Percentiles rank a stretch among this genome's conserved stretches.
These are phyloP conservation scores for Chaetomiaceae sp. DNA, from an alignment of 2,329 filamentous ascomycete species.

Conservation along the genomic window DNA sequence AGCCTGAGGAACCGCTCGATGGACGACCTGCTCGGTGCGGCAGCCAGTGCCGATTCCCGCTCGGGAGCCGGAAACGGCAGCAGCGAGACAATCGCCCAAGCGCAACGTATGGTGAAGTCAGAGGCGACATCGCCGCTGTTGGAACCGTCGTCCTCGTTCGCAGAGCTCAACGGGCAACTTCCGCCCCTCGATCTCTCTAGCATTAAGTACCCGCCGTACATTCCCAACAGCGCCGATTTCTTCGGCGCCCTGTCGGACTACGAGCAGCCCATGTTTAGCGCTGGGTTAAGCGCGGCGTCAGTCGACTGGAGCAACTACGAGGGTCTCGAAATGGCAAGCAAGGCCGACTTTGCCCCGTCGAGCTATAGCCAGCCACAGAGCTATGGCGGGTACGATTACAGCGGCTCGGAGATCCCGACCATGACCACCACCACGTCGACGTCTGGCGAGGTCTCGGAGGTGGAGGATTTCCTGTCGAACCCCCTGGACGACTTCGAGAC, in stretches of 20 bases:
- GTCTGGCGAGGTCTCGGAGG: conserved; percentile 62
- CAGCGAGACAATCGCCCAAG: conserved; percentile 31
- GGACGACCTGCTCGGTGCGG: conserved; percentile 39
- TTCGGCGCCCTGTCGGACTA: conserved; percentile 45
- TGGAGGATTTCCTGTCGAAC: conserved; percentile 49
- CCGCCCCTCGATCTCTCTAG: conserved; percentile 54
- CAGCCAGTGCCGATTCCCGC: conserved; percentile 32
- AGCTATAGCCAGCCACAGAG: conserved; percentile 51
- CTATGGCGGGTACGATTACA: conserved; percentile 49
- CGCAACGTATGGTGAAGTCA: conserved; percentile 52
- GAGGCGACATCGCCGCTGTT: conserved; percentile 56
- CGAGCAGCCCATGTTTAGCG: conserved; percentile 56
- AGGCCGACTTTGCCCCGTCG: conserved; percentile 45
- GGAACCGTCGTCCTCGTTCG: conserved; percentile 39
- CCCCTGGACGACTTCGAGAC: conserved; percentile 38
- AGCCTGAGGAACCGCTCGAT: conserved; percentile 43
- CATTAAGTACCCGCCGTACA: conserved; percentile 46
- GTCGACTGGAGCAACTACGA: conserved; percentile 49
- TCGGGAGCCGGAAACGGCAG: conserved; percentile 35
- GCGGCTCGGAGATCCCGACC: conserved; percentile 47
- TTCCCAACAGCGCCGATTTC: conserved; percentile 44
- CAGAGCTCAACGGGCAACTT: conserved; percentile 47
- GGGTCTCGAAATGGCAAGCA: conserved; percentile 43
- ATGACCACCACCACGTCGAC: conserved; percentile 57
- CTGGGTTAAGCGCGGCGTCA: conserved; percentile 51